phyloP scores from a whole-genome alignment of 2,329 filamentous ascomycete species.

The Scedosporium apiospermum region DNA sequence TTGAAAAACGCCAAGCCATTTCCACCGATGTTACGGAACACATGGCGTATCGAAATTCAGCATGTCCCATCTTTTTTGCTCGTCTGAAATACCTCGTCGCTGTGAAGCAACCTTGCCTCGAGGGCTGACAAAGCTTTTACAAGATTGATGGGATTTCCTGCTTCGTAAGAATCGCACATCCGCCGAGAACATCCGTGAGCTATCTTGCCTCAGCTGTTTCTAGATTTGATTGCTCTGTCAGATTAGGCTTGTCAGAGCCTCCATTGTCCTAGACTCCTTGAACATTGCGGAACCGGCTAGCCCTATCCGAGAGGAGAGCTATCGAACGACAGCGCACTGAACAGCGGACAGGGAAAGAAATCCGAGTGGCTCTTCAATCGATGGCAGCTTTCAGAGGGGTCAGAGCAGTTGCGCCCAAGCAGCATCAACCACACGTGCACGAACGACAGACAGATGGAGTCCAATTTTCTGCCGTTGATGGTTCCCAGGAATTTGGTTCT shows the following conservation, averaged over 20 bases:
- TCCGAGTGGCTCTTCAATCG: no score
- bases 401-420: no score
- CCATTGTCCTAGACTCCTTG: background rate
- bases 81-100: background rate
- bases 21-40: slow-evolving; percentile 16
- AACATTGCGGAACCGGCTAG: background rate
- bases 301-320: background rate
- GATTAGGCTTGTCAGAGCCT: background rate
- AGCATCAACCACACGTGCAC: background rate
- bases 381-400: no score
- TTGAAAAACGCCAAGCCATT: slow-evolving; percentile 8
- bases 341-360: background rate
- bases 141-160: background rate
- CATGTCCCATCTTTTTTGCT: background rate
- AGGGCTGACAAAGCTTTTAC: background rate
- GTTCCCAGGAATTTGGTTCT: slow-evolving; percentile 1
- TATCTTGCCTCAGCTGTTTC: no score
- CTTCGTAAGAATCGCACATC: no score
- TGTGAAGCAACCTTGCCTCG: background rate
- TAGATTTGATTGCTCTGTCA: background rate
- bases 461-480: background rate
- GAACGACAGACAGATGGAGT: background rate
- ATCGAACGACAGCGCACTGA: no score
- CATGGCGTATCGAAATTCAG: slow-evolving; percentile 23
- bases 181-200: no score